Evolutionary conservation across 2,329 filamentous ascomycete genomes (phyloP), one percentile per base, ranked within the genome.

Genomic region (Periconia macrospinosa): DNA sequence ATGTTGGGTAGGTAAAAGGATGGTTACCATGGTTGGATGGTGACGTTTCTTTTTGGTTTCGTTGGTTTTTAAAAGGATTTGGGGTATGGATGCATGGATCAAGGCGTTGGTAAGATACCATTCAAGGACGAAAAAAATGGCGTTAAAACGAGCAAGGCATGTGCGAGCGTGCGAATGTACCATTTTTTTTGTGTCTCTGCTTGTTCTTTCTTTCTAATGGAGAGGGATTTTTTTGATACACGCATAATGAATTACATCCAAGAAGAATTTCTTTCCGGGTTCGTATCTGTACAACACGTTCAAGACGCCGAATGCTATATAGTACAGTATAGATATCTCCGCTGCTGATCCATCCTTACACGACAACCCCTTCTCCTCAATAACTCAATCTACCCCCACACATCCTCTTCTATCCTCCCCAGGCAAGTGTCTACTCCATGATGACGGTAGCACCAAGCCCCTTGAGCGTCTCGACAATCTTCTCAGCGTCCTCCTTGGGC

Each of bases 401-500:
- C 42, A 41, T 33, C 33, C 27, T 35, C 9, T 18, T 10, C n/a
- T 27, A 14, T 41, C 44, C 14, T 14, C 23, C 45, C 44, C 14
- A 42, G 7, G 10, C 18, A 33, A 6, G 15, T 19, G 2, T 30
- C 40, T 91, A 97, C 76, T 99, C 94, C 90, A 99, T 94, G 60
- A 84, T 80, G 57, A 91, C 93, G 61, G 90, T 91, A 60, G 89
- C 94, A 62, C 94, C 94, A 57, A 99, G 81, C 63, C 85, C 92
- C 86, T 97, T 97, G 82, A 99, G 84, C 41, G 90, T 87, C 76
- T 91, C 90, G 55, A 99, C 86, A 71, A 99, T 97, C 88, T 99
- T 99, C 84, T 97, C 93, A 8, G 91, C 92, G 76, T 99, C 95
- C 72, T 99, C 94, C 86, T 99, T 99, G 60, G 93, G 90, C 65